Conservation (phyloP, 192 early-diverging fungal genomes). For the Backusella sp. region DNA sequence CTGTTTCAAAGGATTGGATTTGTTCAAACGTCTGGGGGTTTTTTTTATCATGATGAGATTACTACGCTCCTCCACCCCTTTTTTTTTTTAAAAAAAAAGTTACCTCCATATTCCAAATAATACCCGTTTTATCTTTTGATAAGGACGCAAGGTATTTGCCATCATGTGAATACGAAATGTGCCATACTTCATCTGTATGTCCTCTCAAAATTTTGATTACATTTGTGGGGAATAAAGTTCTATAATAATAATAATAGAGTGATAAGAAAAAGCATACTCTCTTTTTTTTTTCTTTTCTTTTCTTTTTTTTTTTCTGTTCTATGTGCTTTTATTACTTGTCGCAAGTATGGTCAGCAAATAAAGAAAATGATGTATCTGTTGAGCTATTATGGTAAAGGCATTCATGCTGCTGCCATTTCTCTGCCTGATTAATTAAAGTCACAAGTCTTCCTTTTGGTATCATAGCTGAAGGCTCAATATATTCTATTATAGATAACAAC, state of each 20-base stretch:
- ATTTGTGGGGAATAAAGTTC: conserved; percentile 50
- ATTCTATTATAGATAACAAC: conserved; percentile 40
- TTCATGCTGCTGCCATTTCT: conserved; percentile 64
- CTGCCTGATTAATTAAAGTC: conserved; percentile 78
- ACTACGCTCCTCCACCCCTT: too few relatives aligned
- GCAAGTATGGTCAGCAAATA: conserved; percentile 75
- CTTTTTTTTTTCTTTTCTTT: neutral
- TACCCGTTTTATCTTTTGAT: conserved; percentile 83
- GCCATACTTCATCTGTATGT: conserved; percentile 96
- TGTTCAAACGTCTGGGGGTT: conserved; percentile 56
- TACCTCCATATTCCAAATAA: conserved; percentile 84
- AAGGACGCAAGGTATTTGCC: conserved; percentile 88
- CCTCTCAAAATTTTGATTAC: conserved; percentile 61
- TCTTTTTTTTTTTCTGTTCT: neutral
- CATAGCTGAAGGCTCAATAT: conserved; percentile 79
- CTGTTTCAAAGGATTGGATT: conserved; percentile 57
- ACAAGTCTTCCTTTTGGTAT: conserved; percentile 87
- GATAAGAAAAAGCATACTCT: neutral
- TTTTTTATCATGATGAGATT: neutral
- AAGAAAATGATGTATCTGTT: conserved; percentile 51
- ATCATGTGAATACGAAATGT: conserved; percentile 87
- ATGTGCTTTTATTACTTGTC: conserved; percentile 49
- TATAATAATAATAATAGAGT: neutral
- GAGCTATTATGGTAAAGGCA: conserved; percentile 83
- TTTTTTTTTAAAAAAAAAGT: neutral